A percentile compares a stretch with the other conserved stretches of the same genome.
phyloP scores from a whole-genome alignment of 805 yeast species.

The Ogataea pini region DNA sequence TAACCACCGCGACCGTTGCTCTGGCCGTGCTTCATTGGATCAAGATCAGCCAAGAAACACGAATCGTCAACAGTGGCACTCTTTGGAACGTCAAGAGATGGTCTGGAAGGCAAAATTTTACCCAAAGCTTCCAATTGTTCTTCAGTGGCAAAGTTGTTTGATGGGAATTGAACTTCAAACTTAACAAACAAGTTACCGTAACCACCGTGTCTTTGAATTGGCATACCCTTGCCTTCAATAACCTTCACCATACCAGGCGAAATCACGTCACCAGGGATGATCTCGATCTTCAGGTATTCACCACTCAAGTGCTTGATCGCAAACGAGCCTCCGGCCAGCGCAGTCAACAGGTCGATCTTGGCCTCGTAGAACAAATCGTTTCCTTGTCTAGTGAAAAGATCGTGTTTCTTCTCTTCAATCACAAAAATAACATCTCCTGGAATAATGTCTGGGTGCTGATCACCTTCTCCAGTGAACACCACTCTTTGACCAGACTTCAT shows the following conservation, averaged over 20 bases:
- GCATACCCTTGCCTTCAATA: conserved; percentile 96
- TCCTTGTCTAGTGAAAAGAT: conserved; percentile 80
- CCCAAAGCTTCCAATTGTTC: conserved; percentile 74
- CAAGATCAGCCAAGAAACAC: conserved; percentile 32
- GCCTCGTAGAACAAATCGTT: conserved; percentile 84
- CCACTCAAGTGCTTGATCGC: conserved; percentile 89
- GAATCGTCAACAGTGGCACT: conserved; percentile 76
- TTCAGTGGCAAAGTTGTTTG: conserved; percentile 67
- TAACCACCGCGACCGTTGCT: conserved; percentile 39
- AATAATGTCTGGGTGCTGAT: conserved; percentile 89
- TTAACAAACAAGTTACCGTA: conserved; percentile 84
- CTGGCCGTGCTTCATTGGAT: conserved; percentile 31
- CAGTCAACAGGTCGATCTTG: conserved; percentile 88
- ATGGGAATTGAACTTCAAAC: conserved; percentile 89
- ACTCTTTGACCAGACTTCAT: conserved; percentile 93
- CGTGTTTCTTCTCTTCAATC: conserved; percentile 87
- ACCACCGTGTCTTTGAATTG: conserved; percentile 84
- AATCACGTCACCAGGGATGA: conserved; percentile 91
- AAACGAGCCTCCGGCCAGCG: conserved; percentile 94
- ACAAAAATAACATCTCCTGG: conserved; percentile 97
- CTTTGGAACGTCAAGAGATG: conserved; percentile 58
- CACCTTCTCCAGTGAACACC: conserved; percentile 94
- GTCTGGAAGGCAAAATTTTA: conserved; percentile 76
- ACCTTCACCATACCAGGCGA: conserved; percentile 81
- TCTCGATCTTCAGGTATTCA: conserved; percentile 79